phyloP scores from a whole-genome alignment of 148 eudicot genomes.

The Oxyria digyna region DNA sequence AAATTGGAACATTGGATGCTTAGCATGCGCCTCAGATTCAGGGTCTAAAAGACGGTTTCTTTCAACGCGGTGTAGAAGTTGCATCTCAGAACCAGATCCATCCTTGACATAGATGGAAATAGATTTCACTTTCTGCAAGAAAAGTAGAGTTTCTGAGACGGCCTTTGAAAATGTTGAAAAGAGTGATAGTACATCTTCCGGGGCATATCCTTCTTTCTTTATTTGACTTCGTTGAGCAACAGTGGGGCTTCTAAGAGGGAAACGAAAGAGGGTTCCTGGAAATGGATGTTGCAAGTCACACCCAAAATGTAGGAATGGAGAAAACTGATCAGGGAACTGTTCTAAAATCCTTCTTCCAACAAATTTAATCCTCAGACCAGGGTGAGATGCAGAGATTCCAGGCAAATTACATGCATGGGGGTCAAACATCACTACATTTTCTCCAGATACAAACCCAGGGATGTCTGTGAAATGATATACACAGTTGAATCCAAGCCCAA shows the following conservation, averaged over 20 bases:
- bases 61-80: conserved; percentile 65
- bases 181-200: conserved; percentile 82
- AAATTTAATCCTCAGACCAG: conserved; percentile 90
- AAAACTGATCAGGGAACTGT: conserved; percentile 98
- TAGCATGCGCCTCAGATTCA: conserved; percentile 39
- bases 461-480: conserved; percentile 95
- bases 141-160: conserved; percentile 80
- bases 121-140: conserved; percentile 78
- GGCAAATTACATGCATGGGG: conserved; percentile 97
- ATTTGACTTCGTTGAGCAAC: conserved; percentile 91
- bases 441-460: conserved; percentile 95
- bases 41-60: conserved; percentile 45
- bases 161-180: conserved; percentile 88
- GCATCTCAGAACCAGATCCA: conserved; percentile 63
- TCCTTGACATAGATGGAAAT: conserved; percentile 79
- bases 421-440: conserved; percentile 96
- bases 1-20: conserved; percentile 42
- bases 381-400: conserved; percentile 95
- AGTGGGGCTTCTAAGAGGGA: conserved; percentile 64
- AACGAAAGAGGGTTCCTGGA: conserved; percentile 97
- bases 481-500: conserved; percentile 96
- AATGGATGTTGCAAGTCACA: conserved; percentile 79
- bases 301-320: conserved; percentile 89
- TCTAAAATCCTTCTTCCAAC: conserved; percentile 77
- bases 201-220: conserved; percentile 72